Evolutionary conservation across 192 early-diverging fungal species (phyloP), one percentile per base, ranked within the genome.

Genomic region (Podila horticola): DNA sequence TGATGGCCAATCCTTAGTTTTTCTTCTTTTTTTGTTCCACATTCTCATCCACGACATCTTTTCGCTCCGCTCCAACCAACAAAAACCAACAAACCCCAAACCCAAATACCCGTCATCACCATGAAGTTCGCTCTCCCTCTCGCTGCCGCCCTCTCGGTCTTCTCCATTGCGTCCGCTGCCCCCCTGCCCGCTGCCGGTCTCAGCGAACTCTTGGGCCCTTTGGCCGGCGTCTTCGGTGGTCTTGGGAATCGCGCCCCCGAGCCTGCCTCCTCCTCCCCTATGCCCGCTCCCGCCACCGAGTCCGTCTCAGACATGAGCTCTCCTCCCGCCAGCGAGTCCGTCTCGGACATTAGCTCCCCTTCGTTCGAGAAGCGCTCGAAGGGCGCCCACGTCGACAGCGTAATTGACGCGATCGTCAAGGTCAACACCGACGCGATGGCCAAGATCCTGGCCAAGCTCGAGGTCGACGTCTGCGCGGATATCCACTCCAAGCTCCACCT

Each of bases 391-490:
- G 41, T 45, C 41, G 13, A 45, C 13, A 15, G 13, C 41, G 41
- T 45, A 13, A 45, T 45, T 8, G 41, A 45, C 12, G 41, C 41
- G 41, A 45, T 45, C 15, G 41, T 45, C 13, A 45, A 45, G 15
- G 15, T 45, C 15, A 45, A 45, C 41, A 45, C 41, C 1, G 41
- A 45, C 4, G 41, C 15, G 0, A 13, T 45, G 12, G 41, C 13
- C 41, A 45, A 45, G 41, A 1, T 45, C 41, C 15, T 45, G 41
- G 41, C 4, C 41, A 45, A 45, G 41, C 41, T 45, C 3, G 15
- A 45, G 13, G 28, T 60, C 19, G 51, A 75, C 41, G 49, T 75
- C 30, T 64, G 62, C 38, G 17, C 74, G 4, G 74, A 75, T 41
- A 69, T 70, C 20, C 59, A 60, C 6, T 29, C 74, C 57, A 65